Percentiles rank a stretch among this genome's conserved stretches.
Evolutionary conservation across 2,329 filamentous ascomycete genomes (phyloP).

Genomic region (Purpureocillium takamizusanense): DNA sequence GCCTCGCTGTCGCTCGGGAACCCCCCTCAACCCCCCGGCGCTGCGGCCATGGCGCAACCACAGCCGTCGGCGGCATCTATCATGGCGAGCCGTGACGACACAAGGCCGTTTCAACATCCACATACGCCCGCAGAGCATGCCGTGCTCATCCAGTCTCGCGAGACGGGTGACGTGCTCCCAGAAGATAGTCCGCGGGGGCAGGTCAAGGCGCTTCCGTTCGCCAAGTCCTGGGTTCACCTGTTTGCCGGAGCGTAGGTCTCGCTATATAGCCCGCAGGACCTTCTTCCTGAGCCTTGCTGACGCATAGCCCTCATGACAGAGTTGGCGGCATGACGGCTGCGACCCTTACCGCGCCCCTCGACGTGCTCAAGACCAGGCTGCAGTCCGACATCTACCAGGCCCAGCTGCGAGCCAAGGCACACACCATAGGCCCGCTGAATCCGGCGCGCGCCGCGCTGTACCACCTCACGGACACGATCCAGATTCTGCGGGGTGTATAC

Average conservation of each 20-base stretch:
- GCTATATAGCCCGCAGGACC: neutral
- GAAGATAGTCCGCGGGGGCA: conserved; percentile 25
- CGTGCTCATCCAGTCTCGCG: conserved; percentile 48
- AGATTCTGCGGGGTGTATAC: conserved; percentile 76
- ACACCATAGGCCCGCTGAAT: conserved; percentile 40
- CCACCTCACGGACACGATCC: conserved; percentile 77
- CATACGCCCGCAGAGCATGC: conserved; percentile 21
- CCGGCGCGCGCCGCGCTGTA: conserved; percentile 57
- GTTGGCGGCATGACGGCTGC: conserved; percentile 85
- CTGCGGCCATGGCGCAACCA: conserved; percentile 21
- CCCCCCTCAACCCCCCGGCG: too few species aligned
- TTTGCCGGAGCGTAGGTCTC: conserved; percentile 71
- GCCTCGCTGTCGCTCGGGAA: too few species aligned
- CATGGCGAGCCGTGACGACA: conserved; percentile 21
- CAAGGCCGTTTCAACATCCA: conserved; percentile 18
- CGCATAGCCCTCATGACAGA: conserved; percentile 32
- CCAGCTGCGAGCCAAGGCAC: conserved; percentile 57
- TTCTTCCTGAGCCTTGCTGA: conserved; percentile 9
- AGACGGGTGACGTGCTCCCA: conserved; percentile 48
- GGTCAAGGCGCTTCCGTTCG: conserved; percentile 38
- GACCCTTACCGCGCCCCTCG: conserved; percentile 85
- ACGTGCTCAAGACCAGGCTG: conserved; percentile 86
- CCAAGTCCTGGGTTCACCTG: conserved; percentile 86
- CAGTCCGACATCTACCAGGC: conserved; percentile 93
- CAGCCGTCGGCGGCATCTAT: conserved; percentile 15